Percentiles rank a stretch among this genome's conserved stretches.
phyloP scores from a whole-genome alignment of 768 basidiomycete species.

The Boletus edulis region DNA sequence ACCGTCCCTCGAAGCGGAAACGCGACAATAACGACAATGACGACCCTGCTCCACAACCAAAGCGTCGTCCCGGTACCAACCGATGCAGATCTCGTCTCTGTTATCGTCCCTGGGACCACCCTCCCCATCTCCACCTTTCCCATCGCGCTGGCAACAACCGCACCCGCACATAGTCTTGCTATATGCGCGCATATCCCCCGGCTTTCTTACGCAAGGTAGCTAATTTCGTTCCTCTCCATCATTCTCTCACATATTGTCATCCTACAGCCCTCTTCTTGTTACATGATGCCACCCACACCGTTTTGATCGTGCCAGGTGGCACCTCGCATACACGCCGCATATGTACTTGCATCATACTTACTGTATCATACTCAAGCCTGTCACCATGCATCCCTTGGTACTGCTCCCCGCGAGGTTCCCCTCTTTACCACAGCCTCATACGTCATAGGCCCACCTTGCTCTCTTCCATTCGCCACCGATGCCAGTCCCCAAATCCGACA shows the following conservation, averaged over 20 bases:
- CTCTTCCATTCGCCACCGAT: slow-evolving; percentile 19
- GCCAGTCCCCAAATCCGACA: slow-evolving; percentile 15
- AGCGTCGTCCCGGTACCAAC: slow-evolving; percentile 24
- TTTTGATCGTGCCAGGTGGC: slow-evolving; percentile 6
- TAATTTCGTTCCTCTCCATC: neutral
- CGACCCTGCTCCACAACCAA: slow-evolving; percentile 11
- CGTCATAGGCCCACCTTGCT: slow-evolving; percentile 20
- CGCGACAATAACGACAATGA: slow-evolving; percentile 29
- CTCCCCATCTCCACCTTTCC: neutral
- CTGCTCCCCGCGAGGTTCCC: slow-evolving; percentile 1
- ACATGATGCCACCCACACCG: slow-evolving; percentile 5
- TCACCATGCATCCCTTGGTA: slow-evolving; percentile 10
- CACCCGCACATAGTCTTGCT: slow-evolving; percentile 9
- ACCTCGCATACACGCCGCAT: slow-evolving; percentile 18
- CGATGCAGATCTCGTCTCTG: slow-evolving; percentile 17
- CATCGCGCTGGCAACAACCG: slow-evolving; percentile 22
- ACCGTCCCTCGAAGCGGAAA: slow-evolving; percentile 53
- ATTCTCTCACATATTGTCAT: slow-evolving; percentile 17
- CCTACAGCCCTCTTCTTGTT: slow-evolving; percentile 6
- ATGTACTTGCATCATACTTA: slow-evolving; percentile 28
- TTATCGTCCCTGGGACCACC: slow-evolving; percentile 9
- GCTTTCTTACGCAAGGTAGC: slow-evolving; percentile 8
- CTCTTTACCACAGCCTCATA: slow-evolving; percentile 16
- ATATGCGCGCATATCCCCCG: slow-evolving; percentile 1
- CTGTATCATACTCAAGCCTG: slow-evolving; percentile 23